Evolutionary conservation across 2,329 filamentous ascomycete species (phyloP).

Genomic region (Cercospora nicotianae): DNA sequence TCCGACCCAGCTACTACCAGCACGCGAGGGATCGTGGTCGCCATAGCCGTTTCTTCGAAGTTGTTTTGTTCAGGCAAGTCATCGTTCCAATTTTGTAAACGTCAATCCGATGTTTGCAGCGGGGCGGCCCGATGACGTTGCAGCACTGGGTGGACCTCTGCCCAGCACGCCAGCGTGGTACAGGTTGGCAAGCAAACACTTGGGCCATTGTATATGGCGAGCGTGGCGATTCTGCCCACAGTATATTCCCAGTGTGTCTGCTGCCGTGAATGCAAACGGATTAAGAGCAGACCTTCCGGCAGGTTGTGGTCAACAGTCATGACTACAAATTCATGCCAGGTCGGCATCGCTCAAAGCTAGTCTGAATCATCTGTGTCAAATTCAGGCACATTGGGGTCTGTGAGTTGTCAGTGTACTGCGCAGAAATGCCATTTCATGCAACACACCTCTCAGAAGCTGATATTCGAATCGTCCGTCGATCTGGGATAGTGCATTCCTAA

Average conservation of each 20-base stretch:
- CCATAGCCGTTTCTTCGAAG: constrained; percentile 1
- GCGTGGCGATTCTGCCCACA: background rate
- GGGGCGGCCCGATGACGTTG: constrained; percentile 16
- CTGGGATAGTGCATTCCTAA: constrained; percentile 44
- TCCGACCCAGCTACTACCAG: constrained; percentile 86
- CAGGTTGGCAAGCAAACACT: background rate
- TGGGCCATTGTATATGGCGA: background rate
- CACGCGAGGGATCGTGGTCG: constrained; percentile 52
- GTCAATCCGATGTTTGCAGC: constrained; percentile 15
- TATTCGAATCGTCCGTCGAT: constrained; percentile 49
- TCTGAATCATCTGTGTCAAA: constrained; percentile 49
- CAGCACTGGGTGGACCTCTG: background rate
- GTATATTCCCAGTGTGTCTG: background rate
- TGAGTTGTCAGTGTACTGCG: constrained; percentile 10
- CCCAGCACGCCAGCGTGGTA: background rate
- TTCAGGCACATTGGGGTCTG: constrained; percentile 49
- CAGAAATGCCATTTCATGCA: background rate
- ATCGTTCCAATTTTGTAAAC: background rate
- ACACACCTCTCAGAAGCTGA: constrained; percentile 45
- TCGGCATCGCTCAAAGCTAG: constrained; percentile 27
- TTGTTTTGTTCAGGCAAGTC: constrained; percentile 10
- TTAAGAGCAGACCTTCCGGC: background rate
- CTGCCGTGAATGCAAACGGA: background rate
- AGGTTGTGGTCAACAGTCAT: background rate
- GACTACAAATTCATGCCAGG: background rate